Evolutionary conservation across 1,284 basidiomycete species (phyloP).

Genomic region (Volvariella volvacea): DNA sequence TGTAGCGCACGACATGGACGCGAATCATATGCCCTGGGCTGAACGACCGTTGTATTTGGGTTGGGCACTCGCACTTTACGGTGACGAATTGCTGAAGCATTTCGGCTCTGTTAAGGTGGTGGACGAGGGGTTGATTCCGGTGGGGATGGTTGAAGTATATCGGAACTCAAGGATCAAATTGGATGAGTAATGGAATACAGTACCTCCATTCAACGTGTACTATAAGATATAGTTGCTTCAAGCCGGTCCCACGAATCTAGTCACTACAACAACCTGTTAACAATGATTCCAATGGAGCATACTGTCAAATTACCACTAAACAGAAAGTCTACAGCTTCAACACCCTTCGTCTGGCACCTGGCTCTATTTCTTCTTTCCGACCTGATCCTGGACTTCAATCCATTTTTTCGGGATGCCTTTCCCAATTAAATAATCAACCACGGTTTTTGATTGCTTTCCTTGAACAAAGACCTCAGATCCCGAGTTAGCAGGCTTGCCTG

Average conservation of each 20-base stretch:
- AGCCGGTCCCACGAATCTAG: no score
- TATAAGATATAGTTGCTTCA: no score
- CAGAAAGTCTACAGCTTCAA: slow-evolving; percentile 3
- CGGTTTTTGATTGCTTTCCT: slow-evolving; percentile 68
- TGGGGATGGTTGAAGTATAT: slow-evolving; percentile 35
- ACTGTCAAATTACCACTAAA: neutral
- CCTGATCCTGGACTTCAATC: slow-evolving; percentile 51
- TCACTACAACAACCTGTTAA: no score
- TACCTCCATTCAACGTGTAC: no score
- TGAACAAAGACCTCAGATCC: slow-evolving; percentile 73
- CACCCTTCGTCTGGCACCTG: neutral
- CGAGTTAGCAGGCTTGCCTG: slow-evolving; percentile 36
- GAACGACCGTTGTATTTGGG: slow-evolving; percentile 21
- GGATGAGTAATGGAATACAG: no score
- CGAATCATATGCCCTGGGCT: neutral
- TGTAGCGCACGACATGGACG: slow-evolving; percentile 16
- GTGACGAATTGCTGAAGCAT: slow-evolving; percentile 33
- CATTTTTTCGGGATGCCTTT: slow-evolving; percentile 77
- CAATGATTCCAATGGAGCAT: no score
- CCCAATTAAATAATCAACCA: slow-evolving; percentile 57
- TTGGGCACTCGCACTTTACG: slow-evolving; percentile 34
- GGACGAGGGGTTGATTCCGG: slow-evolving; percentile 33
- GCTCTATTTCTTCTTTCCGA: slow-evolving; percentile 31
- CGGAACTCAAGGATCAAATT: slow-evolving; percentile 31
- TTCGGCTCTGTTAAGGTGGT: slow-evolving; percentile 35